Evolutionary conservation across 1,284 basidiomycete genomes (phyloP).

Genomic region (Peniophora sp.): DNA sequence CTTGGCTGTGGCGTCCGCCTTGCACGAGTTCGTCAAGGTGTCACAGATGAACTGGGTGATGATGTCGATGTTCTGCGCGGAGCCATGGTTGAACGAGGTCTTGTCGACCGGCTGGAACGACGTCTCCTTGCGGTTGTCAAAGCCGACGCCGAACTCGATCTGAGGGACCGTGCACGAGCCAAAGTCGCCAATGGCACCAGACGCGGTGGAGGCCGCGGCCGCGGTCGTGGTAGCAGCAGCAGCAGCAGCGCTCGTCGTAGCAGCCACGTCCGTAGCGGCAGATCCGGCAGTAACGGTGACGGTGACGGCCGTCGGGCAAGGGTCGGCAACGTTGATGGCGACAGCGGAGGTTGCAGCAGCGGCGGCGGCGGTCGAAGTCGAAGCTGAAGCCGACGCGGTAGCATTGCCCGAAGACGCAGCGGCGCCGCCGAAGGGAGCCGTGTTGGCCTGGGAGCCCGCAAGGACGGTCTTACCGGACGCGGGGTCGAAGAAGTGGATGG

Average conservation of each 20-base stretch:
- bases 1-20: conserved; percentile 42
- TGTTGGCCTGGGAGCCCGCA: conserved; percentile 47
- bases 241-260: conserved; percentile 12
- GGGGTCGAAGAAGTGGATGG: conserved; percentile 50
- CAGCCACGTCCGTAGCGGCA: conserved; percentile 8
- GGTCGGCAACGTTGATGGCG: conserved; percentile 7
- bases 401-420: conserved; percentile 3
- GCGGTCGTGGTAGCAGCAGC: conserved; percentile 18
- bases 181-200: conserved; percentile 26
- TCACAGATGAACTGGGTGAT: conserved; percentile 39
- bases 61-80: conserved; percentile 42
- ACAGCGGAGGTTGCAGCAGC: conserved; percentile 5
- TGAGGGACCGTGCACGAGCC: conserved; percentile 40
- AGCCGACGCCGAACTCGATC: conserved; percentile 44
- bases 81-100: conserved; percentile 43
- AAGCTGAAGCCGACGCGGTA: conserved; percentile 15
- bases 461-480: conserved; percentile 32
- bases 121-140: conserved; percentile 46
- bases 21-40: conserved; percentile 37
- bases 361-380: conserved; percentile 5
- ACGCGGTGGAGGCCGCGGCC: conserved; percentile 7
- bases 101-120: conserved; percentile 41
- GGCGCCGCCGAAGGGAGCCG: conserved; percentile 32
- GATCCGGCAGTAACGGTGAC: background rate
- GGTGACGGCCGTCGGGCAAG: background rate